Base-by-base conservation (phyloP, 495 filamentous ascomycete species). In the Penicillium simplicissimum region DNA sequence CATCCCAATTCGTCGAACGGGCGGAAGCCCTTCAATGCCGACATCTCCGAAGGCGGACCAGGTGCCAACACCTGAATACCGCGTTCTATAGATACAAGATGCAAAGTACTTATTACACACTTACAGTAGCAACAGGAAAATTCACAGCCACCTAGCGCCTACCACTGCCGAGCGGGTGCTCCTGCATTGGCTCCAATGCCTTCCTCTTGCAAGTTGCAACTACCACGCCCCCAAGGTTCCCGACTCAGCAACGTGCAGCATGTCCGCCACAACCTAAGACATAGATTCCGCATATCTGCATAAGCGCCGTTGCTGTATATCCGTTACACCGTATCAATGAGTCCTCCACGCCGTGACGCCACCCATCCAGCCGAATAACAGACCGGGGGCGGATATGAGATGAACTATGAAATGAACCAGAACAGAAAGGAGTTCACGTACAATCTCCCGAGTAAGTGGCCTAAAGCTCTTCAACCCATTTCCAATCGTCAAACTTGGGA, bases 141-240 rank as follows among this genome's bases (percentile, higher is more conserved):
- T 13, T 19, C 8, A 57, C 23, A 8, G 40, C 25, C 36, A n/a
- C n/a, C n/a, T n/a, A 49, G 49, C 34, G 49, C 54, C 43, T 37
- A 48, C 43, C 33, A 48, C 35, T 59, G 38, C 64, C 60, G 58
- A 65, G 48, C 36, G 45, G 37, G 42, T 60, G 60, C 47, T 10
- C 56, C 40, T 66, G 64, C 64, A 66, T 48, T 31, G 56, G 45
- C 28, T 36, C 60, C 52, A 60, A 66, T 62, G 45, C 28, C 62
- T 57, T 57, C 21, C 49, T 28, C 47, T 45, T 66, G 52, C 38
- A 60, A 34, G 23, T 25, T 66, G 52, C 28, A 31, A 31, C 36
- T 19, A 34, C 52, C 28, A 28, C 43, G 40, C 43, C 25, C 40
- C 57, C 3, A 47, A 42, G 8, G 40, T 54, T 52, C 61, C 58